phyloP scores from a whole-genome alignment of 1,284 basidiomycete species.

The Xerocomus minutiporus region DNA sequence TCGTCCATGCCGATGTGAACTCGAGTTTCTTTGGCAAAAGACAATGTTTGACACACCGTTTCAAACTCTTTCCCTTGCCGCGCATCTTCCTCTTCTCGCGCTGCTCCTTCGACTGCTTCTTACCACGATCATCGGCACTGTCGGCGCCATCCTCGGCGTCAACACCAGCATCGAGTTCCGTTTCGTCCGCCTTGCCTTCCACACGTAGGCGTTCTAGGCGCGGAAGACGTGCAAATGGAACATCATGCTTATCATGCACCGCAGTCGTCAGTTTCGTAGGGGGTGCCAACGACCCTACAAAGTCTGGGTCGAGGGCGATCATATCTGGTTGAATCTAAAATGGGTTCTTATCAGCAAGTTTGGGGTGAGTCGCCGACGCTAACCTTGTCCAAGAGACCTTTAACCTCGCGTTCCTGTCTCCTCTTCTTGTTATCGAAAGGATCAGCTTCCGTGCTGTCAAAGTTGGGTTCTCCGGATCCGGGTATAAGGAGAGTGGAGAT shows the following conservation, averaged over 20 bases:
- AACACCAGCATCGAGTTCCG: conserved; percentile 41
- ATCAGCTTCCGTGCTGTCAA: conserved; percentile 91
- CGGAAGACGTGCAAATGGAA: conserved; percentile 68
- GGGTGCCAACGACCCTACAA: conserved; percentile 70
- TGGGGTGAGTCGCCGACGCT: conserved; percentile 2
- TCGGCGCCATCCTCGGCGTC: conserved; percentile 33
- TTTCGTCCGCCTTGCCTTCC: conserved; percentile 70
- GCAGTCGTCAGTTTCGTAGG: conserved; percentile 55
- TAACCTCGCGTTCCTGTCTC: conserved; percentile 88
- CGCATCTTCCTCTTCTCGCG: conserved; percentile 80
- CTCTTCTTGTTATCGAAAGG: conserved; percentile 87
- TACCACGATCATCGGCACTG: conserved; percentile 28
- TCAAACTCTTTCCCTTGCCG: conserved; percentile 80
- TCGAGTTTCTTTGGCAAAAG: not conserved
- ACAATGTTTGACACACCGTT: conserved; percentile 45
- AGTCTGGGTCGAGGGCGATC: conserved; percentile 86
- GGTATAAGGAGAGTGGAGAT: conserved; percentile 87
- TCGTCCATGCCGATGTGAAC: not conserved
- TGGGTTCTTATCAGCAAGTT: conserved; percentile 1
- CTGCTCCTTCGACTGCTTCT: conserved; percentile 41
- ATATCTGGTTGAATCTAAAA: conserved; percentile 84
- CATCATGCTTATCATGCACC: conserved; percentile 48
- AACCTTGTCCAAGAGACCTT: conserved; percentile 86
- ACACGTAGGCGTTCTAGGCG: conserved; percentile 69
- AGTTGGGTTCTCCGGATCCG: conserved; percentile 91